Evolutionary conservation across 345 rosid species (phyloP).

Genomic region (Euphorbia tirucalli): DNA sequence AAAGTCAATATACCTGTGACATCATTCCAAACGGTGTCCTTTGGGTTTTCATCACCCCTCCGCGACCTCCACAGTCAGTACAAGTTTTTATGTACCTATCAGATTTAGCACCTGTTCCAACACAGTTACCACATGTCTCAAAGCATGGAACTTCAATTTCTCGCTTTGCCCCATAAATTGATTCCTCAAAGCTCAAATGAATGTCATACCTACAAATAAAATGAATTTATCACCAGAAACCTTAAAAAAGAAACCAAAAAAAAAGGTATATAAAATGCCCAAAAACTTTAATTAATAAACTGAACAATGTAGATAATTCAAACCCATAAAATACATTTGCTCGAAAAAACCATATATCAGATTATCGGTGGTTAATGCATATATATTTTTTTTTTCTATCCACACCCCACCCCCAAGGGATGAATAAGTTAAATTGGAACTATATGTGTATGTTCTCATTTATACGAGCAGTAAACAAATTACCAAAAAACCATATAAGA

Average conservation of each 20-base stretch:
- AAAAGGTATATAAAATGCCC: too few relatives aligned
- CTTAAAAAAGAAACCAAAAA: background rate
- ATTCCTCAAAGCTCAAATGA: slow-evolving; percentile 82
- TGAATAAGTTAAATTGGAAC: too few relatives aligned
- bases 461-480: too few relatives aligned
- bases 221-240: background rate
- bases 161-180: slow-evolving; percentile 69
- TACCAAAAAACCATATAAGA: too few relatives aligned
- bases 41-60: slow-evolving; percentile 65
- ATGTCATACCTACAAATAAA: slow-evolving; percentile 54
- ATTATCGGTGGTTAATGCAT: too few relatives aligned
- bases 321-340: background rate
- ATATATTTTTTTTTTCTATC: too few relatives aligned
- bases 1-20: slow-evolving; percentile 61
- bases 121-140: slow-evolving; percentile 66
- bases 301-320: background rate
- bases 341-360: too few relatives aligned
- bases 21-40: slow-evolving; percentile 87
- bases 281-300: too few relatives aligned
- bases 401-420: too few relatives aligned
- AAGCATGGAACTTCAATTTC: slow-evolving; percentile 63
- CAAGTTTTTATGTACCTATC: slow-evolving; percentile 55
- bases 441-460: too few relatives aligned
- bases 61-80: slow-evolving; percentile 72
- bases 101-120: slow-evolving; percentile 88